Conservation (phyloP, 805 yeast genomes). For the Isabelozyma rhagii region DNA sequence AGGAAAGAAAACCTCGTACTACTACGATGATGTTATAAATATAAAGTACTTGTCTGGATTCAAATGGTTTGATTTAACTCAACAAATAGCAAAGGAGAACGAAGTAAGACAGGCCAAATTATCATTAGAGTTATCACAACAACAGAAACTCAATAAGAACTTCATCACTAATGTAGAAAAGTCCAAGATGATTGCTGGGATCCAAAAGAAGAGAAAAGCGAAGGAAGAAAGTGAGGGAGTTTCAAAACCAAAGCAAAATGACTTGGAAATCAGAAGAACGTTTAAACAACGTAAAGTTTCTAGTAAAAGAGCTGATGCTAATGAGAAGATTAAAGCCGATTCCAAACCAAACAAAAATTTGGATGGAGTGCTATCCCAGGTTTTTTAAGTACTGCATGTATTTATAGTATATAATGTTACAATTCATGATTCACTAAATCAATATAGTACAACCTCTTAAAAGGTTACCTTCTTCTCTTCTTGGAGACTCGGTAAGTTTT, state of each 20-base stretch:
- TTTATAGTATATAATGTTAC: neutral
- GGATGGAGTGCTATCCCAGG: constrained; percentile 48
- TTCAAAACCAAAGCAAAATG: constrained; percentile 25
- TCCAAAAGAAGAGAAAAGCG: constrained; percentile 47
- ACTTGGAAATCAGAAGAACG: constrained; percentile 46
- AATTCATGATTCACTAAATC: neutral
- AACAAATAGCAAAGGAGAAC: constrained; percentile 86
- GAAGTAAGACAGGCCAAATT: constrained; percentile 85
- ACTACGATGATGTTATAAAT: constrained; percentile 91
- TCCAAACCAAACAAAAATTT: constrained; percentile 39
- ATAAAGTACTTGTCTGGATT: constrained; percentile 86
- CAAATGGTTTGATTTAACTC: constrained; percentile 94
- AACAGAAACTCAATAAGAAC: constrained; percentile 79
- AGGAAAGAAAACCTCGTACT: constrained; percentile 86
- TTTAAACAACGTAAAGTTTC: constrained; percentile 71
- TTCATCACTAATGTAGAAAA: constrained; percentile 82
- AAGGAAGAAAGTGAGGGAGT: constrained; percentile 12
- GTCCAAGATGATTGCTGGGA: constrained; percentile 74
- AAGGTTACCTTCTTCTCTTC: neutral
- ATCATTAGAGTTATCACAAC: constrained; percentile 85
- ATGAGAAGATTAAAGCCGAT: constrained; percentile 39
- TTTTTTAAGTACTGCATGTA: constrained; percentile 35
- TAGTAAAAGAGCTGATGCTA: constrained; percentile 65
- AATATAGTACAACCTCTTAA: neutral
- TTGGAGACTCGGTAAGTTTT: neutral